Evolutionary conservation across 208 protist species (phyloP).

Genomic region (Kentomonas sorsogonicus): DNA sequence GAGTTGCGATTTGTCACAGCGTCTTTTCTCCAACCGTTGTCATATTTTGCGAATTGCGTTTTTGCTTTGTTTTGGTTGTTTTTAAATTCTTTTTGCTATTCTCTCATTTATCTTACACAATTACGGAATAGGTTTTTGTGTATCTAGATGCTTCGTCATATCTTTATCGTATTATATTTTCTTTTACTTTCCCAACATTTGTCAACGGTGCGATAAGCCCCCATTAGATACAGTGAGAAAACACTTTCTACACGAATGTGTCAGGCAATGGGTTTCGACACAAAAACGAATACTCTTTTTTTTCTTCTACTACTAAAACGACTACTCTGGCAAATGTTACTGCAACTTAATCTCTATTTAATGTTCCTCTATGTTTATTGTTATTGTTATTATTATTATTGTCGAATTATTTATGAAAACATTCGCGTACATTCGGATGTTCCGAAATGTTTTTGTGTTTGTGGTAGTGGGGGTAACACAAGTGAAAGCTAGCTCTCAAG

Average conservation of each 20-base stretch:
- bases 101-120: neutral
- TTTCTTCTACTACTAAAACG: neutral
- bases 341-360: neutral
- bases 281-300: neutral
- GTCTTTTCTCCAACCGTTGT: no score
- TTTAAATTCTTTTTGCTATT: slow-evolving; percentile 8
- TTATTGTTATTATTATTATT: slow-evolving; percentile 1
- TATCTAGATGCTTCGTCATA: neutral
- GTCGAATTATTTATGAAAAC: neutral
- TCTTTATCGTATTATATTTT: slow-evolving; percentile 7
- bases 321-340: neutral
- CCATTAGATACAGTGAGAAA: no score
- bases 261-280: neutral
- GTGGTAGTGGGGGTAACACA: no score
- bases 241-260: no score
- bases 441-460: no score
- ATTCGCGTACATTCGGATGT: neutral
- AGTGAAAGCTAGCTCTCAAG: no score
- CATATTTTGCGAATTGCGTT: no score
- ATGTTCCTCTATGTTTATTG: slow-evolving; percentile 3
- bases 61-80: neutral
- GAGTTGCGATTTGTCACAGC: no score
- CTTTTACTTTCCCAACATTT: slow-evolving; percentile 11
- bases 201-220: neutral
- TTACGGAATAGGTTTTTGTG: neutral